Conservation (phyloP, 495 filamentous ascomycete genomes). For the Neurospora pannonica region DNA sequence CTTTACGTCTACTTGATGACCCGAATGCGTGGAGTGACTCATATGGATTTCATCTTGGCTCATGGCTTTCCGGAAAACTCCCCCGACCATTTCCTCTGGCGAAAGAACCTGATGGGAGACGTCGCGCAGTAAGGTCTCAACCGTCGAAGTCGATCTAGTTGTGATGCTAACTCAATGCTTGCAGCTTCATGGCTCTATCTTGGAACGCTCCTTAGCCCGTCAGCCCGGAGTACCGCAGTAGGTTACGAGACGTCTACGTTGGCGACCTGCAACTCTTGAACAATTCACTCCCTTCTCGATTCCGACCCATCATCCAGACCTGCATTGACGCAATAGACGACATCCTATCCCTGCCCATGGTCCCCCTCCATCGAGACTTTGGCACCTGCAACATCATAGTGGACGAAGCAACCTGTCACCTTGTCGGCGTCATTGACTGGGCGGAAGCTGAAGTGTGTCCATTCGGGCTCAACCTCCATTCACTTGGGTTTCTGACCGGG, state of each 20-base stretch:
- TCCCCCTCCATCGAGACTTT: slow-evolving; percentile 31
- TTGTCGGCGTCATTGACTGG: slow-evolving; percentile 28
- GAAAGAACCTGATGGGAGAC: slow-evolving; percentile 4
- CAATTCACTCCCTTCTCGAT: slow-evolving; percentile 24
- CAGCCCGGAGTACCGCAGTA: slow-evolving; percentile 14
- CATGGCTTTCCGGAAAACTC: slow-evolving; percentile 6
- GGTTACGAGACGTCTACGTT: slow-evolving; percentile 13
- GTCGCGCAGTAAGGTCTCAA: neutral
- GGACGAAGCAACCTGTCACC: slow-evolving; percentile 22
- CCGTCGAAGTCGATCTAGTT: slow-evolving; percentile 23
- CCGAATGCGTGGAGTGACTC: neutral
- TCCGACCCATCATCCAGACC: slow-evolving; percentile 24
- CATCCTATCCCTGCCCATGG: slow-evolving; percentile 33
- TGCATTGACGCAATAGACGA: slow-evolving; percentile 19
- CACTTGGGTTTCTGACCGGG: slow-evolving; percentile 24
- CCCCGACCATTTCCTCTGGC: neutral
- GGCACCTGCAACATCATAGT: slow-evolving; percentile 31
- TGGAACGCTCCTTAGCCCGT: slow-evolving; percentile 27
- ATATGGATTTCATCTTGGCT: neutral
- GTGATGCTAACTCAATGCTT: slow-evolving; percentile 24
- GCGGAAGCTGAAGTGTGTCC: slow-evolving; percentile 26
- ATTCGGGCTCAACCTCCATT: slow-evolving; percentile 32
- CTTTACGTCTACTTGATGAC: slow-evolving; percentile 1
- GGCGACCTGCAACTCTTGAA: slow-evolving; percentile 23
- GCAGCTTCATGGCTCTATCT: slow-evolving; percentile 28